A percentile compares a stretch with the other conserved stretches of the same genome.
phyloP scores from a whole-genome alignment of 139 green algal genomes.

The Diplosphaera chodatii region DNA sequence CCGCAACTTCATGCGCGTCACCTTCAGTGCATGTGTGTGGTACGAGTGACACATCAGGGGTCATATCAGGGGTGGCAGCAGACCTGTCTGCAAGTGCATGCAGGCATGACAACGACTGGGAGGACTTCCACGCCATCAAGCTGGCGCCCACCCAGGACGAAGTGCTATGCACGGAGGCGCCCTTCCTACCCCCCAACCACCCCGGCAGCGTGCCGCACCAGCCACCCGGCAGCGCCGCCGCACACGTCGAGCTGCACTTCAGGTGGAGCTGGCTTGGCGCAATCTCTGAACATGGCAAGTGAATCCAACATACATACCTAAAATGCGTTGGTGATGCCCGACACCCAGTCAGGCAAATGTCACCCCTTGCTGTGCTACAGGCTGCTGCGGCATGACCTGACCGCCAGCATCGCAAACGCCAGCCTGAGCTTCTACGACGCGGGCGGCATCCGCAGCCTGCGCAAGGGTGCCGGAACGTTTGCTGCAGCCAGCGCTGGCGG shows the following conservation, averaged over 20 bases:
- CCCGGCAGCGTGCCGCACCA: slow-evolving; percentile 29
- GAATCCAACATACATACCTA: no score
- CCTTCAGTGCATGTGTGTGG: no score
- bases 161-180: slow-evolving; percentile 27
- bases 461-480: background rate
- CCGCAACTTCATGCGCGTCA: no score
- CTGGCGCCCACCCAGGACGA: slow-evolving; percentile 43
- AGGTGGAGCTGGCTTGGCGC: no score
- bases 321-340: no score
- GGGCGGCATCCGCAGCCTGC: no score
- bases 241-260: slow-evolving; percentile 56
- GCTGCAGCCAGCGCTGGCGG: background rate
- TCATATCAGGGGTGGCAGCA: no score
- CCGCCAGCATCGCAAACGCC: slow-evolving; percentile 24
- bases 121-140: slow-evolving; percentile 17
- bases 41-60: no score
- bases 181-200: slow-evolving; percentile 50
- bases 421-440: no score
- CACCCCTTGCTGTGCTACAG: background rate
- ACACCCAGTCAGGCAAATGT: no score
- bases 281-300: no score
- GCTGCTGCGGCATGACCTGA: slow-evolving; percentile 55
- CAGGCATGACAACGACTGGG: slow-evolving; percentile 54
- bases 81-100: background rate
- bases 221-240: slow-evolving; percentile 14